These are phyloP conservation scores for Haberlea rhodopensis DNA, from an alignment of 257 asterid species.

Conservation along the genomic window DNA sequence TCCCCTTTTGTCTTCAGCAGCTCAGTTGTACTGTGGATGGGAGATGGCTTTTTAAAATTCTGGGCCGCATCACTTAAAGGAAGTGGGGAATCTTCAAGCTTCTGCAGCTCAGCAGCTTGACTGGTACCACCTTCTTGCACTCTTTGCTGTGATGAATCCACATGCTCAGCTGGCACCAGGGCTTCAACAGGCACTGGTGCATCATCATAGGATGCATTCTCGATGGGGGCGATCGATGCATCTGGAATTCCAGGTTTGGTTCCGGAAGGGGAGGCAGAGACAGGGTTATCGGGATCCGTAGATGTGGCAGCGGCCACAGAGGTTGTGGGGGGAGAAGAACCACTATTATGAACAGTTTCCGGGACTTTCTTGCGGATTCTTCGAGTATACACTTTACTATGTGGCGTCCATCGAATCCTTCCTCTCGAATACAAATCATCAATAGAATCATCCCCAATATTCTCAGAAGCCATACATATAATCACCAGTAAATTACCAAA, in stretches of 20 bases:
- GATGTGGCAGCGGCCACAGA: conserved; percentile 20
- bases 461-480: conserved; percentile 62
- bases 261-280: conserved; percentile 19
- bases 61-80: conserved; percentile 7
- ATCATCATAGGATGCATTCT: conserved; percentile 16
- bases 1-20: not conserved
- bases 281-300: conserved; percentile 2
- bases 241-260: conserved; percentile 14
- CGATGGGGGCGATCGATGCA: conserved; percentile 5
- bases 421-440: conserved; percentile 38
- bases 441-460: conserved; percentile 31
- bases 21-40: conserved; percentile 11
- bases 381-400: conserved; percentile 48
- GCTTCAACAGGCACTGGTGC: conserved; percentile 19
- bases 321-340: conserved; percentile 22
- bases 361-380: conserved; percentile 30
- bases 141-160: conserved; percentile 6
- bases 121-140: conserved; percentile 17
- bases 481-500: conserved; percentile 22
- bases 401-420: conserved; percentile 37
- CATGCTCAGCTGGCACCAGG: conserved; percentile 20
- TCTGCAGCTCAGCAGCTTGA: conserved; percentile 16
- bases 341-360: conserved; percentile 16
- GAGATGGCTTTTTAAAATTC: conserved; percentile 4
- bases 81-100: conserved; percentile 3